Evolutionary conservation across 169 alveolate genomes (phyloP).

Genomic region (Eimeria maxima): DNA sequence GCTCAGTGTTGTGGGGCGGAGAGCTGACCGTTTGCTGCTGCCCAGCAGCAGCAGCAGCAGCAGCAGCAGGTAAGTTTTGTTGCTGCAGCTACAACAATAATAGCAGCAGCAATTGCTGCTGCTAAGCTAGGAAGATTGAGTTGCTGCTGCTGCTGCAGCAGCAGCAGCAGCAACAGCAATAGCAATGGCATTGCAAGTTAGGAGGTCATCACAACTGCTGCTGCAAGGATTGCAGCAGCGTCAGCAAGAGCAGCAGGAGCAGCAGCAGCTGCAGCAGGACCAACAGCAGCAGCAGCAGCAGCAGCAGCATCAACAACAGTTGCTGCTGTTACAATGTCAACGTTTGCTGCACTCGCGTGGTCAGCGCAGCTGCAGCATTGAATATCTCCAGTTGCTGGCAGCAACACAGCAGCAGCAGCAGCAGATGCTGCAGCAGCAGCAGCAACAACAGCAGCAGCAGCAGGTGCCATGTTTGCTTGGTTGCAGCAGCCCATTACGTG

Average conservation of each 20-base stretch:
- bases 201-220: too few species aligned
- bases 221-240: too few species aligned
- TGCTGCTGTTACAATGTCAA: background rate
- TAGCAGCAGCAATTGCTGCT: too few species aligned
- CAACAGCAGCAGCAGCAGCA: too few species aligned
- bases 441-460: conserved; percentile 53
- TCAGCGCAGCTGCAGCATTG: background rate
- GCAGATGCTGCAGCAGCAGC: conserved; percentile 36
- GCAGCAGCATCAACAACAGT: background rate
- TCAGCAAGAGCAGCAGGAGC: conserved; percentile 27
- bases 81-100: background rate
- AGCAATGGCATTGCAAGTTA: too few species aligned
- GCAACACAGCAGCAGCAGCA: conserved; percentile 22
- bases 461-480: too few species aligned
- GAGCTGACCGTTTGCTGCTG: background rate
- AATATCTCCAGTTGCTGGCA: background rate
- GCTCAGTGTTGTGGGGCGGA: too few species aligned
- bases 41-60: conserved; percentile 45
- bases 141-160: too few species aligned
- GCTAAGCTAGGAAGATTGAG: too few species aligned
- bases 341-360: background rate
- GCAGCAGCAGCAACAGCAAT: too few species aligned
- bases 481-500: too few species aligned
- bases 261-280: background rate
- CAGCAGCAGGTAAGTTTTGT: background rate